Evolutionary conservation across 805 yeast species (phyloP).

Genomic region (Candida ponderosae): DNA sequence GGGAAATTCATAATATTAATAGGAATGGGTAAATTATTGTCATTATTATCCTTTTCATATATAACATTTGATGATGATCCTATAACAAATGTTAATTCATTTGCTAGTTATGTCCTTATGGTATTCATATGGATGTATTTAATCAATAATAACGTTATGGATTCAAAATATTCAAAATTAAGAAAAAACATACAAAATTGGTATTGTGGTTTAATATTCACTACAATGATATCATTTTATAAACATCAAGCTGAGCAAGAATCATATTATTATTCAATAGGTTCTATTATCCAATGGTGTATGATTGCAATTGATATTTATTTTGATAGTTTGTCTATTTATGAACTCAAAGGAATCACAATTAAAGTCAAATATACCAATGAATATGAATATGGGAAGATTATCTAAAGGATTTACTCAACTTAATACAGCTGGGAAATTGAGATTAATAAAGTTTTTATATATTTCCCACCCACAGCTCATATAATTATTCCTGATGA

Average conservation of each 20-base stretch:
- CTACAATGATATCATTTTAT: constrained; percentile 4
- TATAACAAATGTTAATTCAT: constrained; percentile 3
- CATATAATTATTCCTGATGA: too few relatives aligned
- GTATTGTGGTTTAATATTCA: background rate
- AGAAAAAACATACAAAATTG: constrained; percentile 2
- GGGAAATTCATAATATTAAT: background rate
- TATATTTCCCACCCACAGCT: too few relatives aligned
- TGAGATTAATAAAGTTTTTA: too few relatives aligned
- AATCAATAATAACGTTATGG: constrained; percentile 1
- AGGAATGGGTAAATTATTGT: background rate
- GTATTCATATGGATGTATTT: constrained; percentile 5
- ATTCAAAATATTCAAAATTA: background rate
- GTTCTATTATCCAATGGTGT: constrained; percentile 12
- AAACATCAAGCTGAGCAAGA: constrained; percentile 11
- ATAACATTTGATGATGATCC: constrained; percentile 8
- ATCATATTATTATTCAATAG: constrained; percentile 8
- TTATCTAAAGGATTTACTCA: too few relatives aligned
- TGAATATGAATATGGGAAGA: constrained; percentile 1
- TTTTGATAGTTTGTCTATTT: constrained; percentile 5
- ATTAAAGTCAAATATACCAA: constrained; percentile 2
- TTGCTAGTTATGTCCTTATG: constrained; percentile 4
- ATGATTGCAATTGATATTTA: constrained; percentile 5
- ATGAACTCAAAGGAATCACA: constrained; percentile 2
- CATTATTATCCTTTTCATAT: constrained; percentile 5
- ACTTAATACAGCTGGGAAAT: too few relatives aligned